Conservation (phyloP, 441 rosid species). For the Populus hybrid region DNA sequence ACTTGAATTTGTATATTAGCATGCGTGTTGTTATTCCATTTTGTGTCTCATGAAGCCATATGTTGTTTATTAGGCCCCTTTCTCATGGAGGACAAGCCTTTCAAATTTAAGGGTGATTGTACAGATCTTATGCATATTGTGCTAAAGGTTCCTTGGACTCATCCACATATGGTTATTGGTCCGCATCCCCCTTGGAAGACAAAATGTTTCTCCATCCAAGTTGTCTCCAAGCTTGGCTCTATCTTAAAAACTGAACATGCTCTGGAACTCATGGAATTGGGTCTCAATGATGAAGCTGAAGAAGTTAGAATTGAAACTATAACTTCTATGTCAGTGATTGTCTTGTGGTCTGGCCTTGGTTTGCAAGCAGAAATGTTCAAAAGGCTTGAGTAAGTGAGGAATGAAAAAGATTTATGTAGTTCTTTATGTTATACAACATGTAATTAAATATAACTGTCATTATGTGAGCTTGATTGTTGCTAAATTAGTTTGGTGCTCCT, state of each 20-base stretch:
- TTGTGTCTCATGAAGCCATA: slow-evolving; percentile 1
- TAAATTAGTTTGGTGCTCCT: not conserved
- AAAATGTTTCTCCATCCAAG: slow-evolving; percentile 67
- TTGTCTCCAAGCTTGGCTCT: slow-evolving; percentile 68
- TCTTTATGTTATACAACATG: not conserved
- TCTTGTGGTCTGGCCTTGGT: slow-evolving; percentile 58
- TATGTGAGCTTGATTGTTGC: not conserved
- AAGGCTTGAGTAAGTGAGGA: slow-evolving; percentile 75
- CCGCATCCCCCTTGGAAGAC: slow-evolving; percentile 47
- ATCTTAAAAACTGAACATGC: slow-evolving; percentile 37
- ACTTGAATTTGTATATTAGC: not conserved
- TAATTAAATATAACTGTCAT: not conserved
- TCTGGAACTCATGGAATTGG: slow-evolving; percentile 65
- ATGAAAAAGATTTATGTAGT: slow-evolving; percentile 12
- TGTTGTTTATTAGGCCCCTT: slow-evolving; percentile 34
- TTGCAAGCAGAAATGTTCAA: slow-evolving; percentile 47
- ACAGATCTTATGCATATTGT: slow-evolving; percentile 42
- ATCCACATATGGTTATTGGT: slow-evolving; percentile 39
- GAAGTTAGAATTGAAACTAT: slow-evolving; percentile 79
- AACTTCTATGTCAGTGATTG: slow-evolving; percentile 67
- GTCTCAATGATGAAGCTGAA: slow-evolving; percentile 74
- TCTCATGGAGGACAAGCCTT: slow-evolving; percentile 43
- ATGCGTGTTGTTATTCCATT: not conserved
- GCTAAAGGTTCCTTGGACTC: slow-evolving; percentile 89
- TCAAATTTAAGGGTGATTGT: slow-evolving; percentile 36